Evolutionary conservation across 352 stramenopile genomes (phyloP), one percentile per base, ranked within the genome.

Genomic region (Thalassiosira delicatula): DNA sequence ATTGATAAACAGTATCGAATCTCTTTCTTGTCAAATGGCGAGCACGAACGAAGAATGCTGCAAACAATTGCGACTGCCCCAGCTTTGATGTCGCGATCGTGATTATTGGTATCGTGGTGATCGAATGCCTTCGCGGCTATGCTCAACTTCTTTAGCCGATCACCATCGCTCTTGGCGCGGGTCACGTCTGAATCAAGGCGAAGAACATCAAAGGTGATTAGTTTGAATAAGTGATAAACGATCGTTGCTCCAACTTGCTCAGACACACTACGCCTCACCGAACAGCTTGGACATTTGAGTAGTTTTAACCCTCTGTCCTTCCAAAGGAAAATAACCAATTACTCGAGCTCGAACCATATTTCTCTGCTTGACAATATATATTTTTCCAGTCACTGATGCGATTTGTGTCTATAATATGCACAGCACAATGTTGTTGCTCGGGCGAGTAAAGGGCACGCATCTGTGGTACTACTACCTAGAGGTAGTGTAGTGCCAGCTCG

Each of bases 41-140:
- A 74, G 30, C 66, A 86, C 21, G 79, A 86, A 17, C 71, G 67
- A 40, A 86, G 65, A 57, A 86, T 77, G 53, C 54, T 71, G 40
- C 59, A 82, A 40, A 86, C 37, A 23, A 86, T 76, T 42, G 61
- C 53, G 1, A 86, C 67, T 32, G 79, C 79, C 9, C 79, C 79
- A 19, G 67, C 66, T 37, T 76, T 81, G 27, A 86, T 78, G 44
- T 86, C 79, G 21, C 46, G 21, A 27, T 86, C 72, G 37, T 86
- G 79, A 32, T 79, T 79, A n/a, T 42, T 29, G 51, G 32, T 65
- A 35, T 86, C 72, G 27, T 70, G 37, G 54, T 86, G 79, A 68
- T 82, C 70, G 65, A 86, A 81, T 66, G n/a, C 61, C 66, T 75
- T 61, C 27, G 40, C 53, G 23, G 66, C 65, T 29, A 35, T 27